These are phyloP conservation scores for Alloascoidea africana DNA, from an alignment of 805 yeast genomes.

Conservation along the genomic window DNA sequence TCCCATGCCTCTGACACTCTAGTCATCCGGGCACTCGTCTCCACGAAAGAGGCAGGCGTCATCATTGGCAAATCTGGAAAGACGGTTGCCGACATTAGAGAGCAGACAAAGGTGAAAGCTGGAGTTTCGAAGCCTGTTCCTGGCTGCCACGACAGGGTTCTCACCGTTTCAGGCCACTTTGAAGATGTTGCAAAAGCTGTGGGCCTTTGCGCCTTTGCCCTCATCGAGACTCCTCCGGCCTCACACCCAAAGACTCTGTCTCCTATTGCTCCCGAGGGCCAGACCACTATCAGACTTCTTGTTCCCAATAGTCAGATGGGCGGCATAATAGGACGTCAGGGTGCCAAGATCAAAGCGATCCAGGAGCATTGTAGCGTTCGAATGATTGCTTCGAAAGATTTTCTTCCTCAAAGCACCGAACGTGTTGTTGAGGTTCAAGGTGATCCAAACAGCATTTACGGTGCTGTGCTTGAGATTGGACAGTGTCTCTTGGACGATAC, in stretches of 20 bases:
- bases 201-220: slow-evolving; percentile 51
- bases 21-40: slow-evolving; percentile 44
- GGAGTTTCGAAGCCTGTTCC: slow-evolving; percentile 75
- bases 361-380: slow-evolving; percentile 56
- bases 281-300: slow-evolving; percentile 48
- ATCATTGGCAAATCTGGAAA: slow-evolving; percentile 78
- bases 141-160: slow-evolving; percentile 71
- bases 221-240: slow-evolving; percentile 37
- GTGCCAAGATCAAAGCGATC: slow-evolving; percentile 63
- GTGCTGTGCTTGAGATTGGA: slow-evolving; percentile 40
- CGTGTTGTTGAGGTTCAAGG: slow-evolving; percentile 84
- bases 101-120: slow-evolving; percentile 64
- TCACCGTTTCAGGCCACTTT: slow-evolving; percentile 63
- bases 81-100: slow-evolving; percentile 63
- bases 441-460: slow-evolving; percentile 42
- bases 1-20: too few species aligned
- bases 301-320: slow-evolving; percentile 83
- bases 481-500: slow-evolving; percentile 63
- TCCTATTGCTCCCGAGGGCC: slow-evolving; percentile 33
- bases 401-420: slow-evolving; percentile 68
- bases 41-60: slow-evolving; percentile 81
- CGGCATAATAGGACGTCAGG: slow-evolving; percentile 74
- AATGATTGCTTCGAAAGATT: slow-evolving; percentile 79
- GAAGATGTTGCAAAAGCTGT: slow-evolving; percentile 58
- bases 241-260: slow-evolving; percentile 41